These are phyloP conservation scores for Silene uniflora DNA, from an alignment of 148 eudicot species.

Conservation along the genomic window DNA sequence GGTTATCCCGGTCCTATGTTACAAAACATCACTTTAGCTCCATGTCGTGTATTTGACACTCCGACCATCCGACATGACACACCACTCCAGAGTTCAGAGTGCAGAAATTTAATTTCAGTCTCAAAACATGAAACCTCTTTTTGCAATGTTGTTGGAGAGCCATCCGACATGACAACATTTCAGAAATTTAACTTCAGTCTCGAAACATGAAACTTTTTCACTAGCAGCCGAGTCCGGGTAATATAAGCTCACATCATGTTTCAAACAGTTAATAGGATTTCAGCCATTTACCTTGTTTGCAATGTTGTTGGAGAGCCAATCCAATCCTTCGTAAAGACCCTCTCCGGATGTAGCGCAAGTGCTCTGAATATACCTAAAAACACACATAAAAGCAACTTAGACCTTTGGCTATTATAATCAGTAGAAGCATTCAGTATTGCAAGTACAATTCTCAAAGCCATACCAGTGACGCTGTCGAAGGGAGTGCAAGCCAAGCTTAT, in stretches of 20 bases:
- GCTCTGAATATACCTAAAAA: constrained; percentile 70
- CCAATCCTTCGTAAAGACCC: constrained; percentile 73
- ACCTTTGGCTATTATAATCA: not conserved
- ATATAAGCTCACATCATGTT: not conserved
- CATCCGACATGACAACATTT: too few species aligned
- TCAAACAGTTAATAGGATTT: not conserved
- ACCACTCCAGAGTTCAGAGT: not conserved
- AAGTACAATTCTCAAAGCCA: constrained; percentile 1
- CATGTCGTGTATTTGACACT: too few species aligned
- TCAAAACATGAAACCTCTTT: too few species aligned
- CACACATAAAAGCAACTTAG: constrained; percentile 2
- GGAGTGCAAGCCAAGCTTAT: constrained; percentile 70
- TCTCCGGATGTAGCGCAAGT: constrained; percentile 74
- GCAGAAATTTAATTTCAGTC: not conserved
- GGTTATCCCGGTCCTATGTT: too few species aligned
- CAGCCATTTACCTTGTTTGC: constrained; percentile 50
- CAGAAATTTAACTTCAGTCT: too few species aligned
- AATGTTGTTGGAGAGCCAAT: constrained; percentile 80
- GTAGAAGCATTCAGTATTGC: not conserved
- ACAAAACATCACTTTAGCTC: too few species aligned
- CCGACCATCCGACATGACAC: too few species aligned
- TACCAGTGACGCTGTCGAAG: constrained; percentile 77
- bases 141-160: too few species aligned
- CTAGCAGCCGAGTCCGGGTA: not conserved
- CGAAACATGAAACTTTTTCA: not conserved